Conservation (phyloP, 78 protist genomes). For the Protostelium mycophagum region DNA sequence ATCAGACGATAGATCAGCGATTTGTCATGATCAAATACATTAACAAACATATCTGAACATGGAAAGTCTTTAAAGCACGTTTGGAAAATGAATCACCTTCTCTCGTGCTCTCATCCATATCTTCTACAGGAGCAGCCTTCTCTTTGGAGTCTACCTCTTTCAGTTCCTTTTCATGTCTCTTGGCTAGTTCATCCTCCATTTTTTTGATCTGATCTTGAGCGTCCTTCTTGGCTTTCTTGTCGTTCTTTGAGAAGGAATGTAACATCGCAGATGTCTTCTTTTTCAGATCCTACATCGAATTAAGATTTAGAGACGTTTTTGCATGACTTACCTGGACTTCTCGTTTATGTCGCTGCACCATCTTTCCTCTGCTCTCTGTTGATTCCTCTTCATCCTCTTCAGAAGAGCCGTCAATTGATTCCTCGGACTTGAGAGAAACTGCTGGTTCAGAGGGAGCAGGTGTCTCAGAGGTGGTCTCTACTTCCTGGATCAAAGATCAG, state of each 20-base stretch:
- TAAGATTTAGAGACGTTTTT: neutral
- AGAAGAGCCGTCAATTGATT: neutral
- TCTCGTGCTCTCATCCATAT: too few relatives aligned
- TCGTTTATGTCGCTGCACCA: constrained; percentile 56
- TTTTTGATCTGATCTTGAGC: constrained; percentile 22
- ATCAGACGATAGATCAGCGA: too few relatives aligned
- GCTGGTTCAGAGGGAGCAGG: neutral
- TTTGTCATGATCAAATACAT: too few relatives aligned
- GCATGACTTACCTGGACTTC: constrained; percentile 11
- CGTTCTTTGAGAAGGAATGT: constrained; percentile 43
- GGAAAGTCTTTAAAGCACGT: too few relatives aligned
- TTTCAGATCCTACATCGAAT: constrained; percentile 24
- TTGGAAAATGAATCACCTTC: too few relatives aligned
- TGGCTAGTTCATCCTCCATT: constrained; percentile 38
- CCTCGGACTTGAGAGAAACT: neutral
- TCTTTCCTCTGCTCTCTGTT: constrained; percentile 44
- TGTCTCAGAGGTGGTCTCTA: neutral
- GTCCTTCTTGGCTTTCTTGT: constrained; percentile 53
- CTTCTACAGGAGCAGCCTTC: neutral
- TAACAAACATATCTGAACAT: too few relatives aligned
- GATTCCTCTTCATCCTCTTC: constrained; percentile 6
- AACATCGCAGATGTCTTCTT: constrained; percentile 23
- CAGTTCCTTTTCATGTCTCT: constrained; percentile 30
- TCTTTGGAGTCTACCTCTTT: neutral
- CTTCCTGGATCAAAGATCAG: neutral